Percentiles rank a stretch among this genome's conserved stretches.
phyloP scores from a whole-genome alignment of 192 early-diverging fungal species.

The Backusella morwellensis region DNA sequence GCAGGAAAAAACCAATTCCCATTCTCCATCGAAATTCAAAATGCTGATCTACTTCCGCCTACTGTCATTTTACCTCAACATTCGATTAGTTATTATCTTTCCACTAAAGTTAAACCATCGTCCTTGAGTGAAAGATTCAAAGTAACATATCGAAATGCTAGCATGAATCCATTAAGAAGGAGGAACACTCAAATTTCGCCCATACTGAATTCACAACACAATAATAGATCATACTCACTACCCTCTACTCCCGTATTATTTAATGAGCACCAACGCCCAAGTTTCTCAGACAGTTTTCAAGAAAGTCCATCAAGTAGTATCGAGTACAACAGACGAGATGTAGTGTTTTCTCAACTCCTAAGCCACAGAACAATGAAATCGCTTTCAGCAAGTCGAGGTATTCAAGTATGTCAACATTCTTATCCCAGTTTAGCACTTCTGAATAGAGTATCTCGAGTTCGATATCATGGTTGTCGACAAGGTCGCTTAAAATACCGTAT shows the following conservation, averaged over 20 bases:
- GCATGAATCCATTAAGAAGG: background rate
- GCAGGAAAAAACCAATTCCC: background rate
- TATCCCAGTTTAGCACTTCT: background rate
- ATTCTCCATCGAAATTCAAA: background rate
- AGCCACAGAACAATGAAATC: background rate
- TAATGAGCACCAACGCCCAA: background rate
- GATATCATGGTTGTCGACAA: background rate
- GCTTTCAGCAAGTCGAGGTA: background rate
- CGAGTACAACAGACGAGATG: background rate
- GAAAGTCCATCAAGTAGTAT: background rate
- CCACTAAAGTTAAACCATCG: background rate
- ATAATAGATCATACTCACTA: background rate
- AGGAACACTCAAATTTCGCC: background rate
- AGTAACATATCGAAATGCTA: background rate
- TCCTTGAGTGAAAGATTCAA: background rate
- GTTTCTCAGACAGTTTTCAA: background rate
- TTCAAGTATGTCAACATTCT: background rate
- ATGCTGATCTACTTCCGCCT: background rate
- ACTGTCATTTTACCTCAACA: conserved; percentile 2
- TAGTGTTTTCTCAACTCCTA: background rate
- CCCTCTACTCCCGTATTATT: background rate
- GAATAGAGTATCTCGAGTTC: background rate
- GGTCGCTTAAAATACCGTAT: background rate
- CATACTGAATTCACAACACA: background rate
- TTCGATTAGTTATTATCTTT: background rate